Conservation (phyloP, 2,329 filamentous ascomycete species). For the Aspergillus hiratsukae region DNA sequence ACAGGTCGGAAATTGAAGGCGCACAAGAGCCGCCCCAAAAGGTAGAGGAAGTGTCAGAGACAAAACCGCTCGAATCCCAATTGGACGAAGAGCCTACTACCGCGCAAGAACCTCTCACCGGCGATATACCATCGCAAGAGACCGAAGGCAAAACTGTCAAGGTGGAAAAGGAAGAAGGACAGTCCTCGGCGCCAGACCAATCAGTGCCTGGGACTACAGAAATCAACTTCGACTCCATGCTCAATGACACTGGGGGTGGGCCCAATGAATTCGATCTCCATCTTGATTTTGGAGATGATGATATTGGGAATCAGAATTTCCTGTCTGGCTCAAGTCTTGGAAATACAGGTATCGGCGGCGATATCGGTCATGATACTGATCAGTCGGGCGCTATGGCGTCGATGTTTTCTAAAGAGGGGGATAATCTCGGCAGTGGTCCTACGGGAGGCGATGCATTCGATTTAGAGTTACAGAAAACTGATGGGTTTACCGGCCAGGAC, state of each 20-base stretch:
- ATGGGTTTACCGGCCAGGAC: constrained; percentile 18
- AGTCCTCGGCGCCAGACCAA: constrained; percentile 16
- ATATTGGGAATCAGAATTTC: constrained; percentile 35
- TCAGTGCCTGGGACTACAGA: constrained; percentile 24
- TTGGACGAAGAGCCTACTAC: constrained; percentile 8
- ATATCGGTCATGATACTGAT: constrained; percentile 13
- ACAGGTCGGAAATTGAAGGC: constrained; percentile 12
- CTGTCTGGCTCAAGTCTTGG: constrained; percentile 32
- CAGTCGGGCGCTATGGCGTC: constrained; percentile 20
- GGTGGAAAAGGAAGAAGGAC: constrained; percentile 20
- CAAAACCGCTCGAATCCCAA: constrained; percentile 17
- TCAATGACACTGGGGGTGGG: constrained; percentile 27
- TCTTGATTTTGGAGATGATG: constrained; percentile 37
- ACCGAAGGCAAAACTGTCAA: constrained; percentile 17
- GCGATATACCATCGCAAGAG: constrained; percentile 10
- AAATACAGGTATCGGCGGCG: constrained; percentile 12
- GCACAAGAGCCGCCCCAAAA: constrained; percentile 15
- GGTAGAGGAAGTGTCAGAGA: constrained; percentile 10
- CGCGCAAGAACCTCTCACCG: constrained; percentile 9
- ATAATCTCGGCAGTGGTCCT: constrained; percentile 25
- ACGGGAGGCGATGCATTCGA: constrained; percentile 34
- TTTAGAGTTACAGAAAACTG: constrained; percentile 31
- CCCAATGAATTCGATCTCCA: constrained; percentile 37
- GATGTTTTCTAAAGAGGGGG: constrained; percentile 28
- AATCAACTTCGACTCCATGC: constrained; percentile 40